Percentiles rank a stretch among this genome's conserved stretches.
These are phyloP conservation scores for Buxus sempervirens DNA, from an alignment of 164 flowering plant species.

Conservation along the genomic window DNA sequence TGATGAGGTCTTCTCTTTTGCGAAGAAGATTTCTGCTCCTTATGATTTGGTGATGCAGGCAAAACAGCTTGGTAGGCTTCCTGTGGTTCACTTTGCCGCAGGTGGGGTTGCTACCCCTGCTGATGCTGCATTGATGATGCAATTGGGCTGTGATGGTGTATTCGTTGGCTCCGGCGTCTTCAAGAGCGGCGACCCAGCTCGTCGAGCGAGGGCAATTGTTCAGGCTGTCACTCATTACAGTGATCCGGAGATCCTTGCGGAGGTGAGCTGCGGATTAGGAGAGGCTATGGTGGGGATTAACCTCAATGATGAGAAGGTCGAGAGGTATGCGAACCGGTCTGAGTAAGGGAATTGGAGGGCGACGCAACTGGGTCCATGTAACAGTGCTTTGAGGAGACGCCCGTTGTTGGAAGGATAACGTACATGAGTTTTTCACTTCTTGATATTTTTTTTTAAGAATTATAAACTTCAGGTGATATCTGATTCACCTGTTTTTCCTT, in stretches of 20 bases:
- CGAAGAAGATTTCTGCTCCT: slow-evolving; percentile 61
- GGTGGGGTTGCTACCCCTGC: slow-evolving; percentile 82
- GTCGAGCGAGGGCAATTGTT: slow-evolving; percentile 62
- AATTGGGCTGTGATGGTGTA: slow-evolving; percentile 72
- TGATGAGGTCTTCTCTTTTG: slow-evolving; percentile 65
- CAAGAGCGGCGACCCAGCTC: slow-evolving; percentile 64
- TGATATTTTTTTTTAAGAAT: background rate
- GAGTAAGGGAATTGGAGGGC: slow-evolving; percentile 22
- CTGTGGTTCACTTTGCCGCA: slow-evolving; percentile 76
- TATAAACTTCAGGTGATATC: background rate
- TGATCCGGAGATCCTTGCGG: slow-evolving; percentile 60
- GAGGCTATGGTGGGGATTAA: slow-evolving; percentile 76
- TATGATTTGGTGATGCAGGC: slow-evolving; percentile 76
- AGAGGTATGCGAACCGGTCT: slow-evolving; percentile 49
- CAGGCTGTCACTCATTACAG: slow-evolving; percentile 76
- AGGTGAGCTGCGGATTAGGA: slow-evolving; percentile 68
- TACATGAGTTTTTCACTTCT: background rate
- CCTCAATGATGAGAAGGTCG: slow-evolving; percentile 58
- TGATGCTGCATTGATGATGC: slow-evolving; percentile 81
- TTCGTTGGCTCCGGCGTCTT: slow-evolving; percentile 76
- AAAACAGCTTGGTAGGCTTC: slow-evolving; percentile 68
- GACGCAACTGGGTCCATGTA: background rate
- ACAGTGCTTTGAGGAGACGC: slow-evolving; percentile 2
- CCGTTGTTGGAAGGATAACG: background rate
- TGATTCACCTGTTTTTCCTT: background rate